Base-by-base conservation (phyloP, 345 rosid genomes). In the Brassica cretica region DNA sequence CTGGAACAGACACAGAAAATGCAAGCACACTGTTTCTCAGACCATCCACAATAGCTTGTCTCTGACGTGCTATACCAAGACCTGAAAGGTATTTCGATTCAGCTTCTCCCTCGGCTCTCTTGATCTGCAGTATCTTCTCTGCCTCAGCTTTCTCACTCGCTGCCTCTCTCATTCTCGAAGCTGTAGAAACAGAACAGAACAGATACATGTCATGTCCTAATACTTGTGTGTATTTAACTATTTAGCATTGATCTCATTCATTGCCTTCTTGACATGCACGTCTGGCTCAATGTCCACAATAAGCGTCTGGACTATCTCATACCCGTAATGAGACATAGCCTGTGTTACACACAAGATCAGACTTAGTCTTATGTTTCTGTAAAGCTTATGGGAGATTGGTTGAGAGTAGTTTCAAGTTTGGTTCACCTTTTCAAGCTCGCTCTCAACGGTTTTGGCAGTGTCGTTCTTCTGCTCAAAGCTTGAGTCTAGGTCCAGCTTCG, bases 311-410 rank as follows among this genome's bases (percentile, higher is more conserved):
- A 90, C 94, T 25, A 90, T 90, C 91, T 90, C 89, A 37, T 70
- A 90, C 1, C 93, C 93, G 72, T 90, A 90, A 81, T 87, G 93
- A 0, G 95, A 86, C 96, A 87, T 89, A 76, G 96, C 92, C 94
- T 90, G 75, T 64, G 56, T 51, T 32, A 66, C 11, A 71, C 46
- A 74, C 29, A 80, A 72, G 10, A 66, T 19, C 49, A 76, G 14
- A 68, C 18, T 29, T 18, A 30, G 19, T 32, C 32, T 30, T 9
- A 39, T 16, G 44, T 18, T 55, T 51, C 19, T 51, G 56, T 51
- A 5, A 51, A 51, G n/a, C 41, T 79, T 7, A 59, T 7, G 9
- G 0, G 33, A 66, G 29, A 39, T 58, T 18, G 35, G 3, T 16
- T 16, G 21, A 69, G 19, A 35, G 37, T 63, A 15, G 12, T 21